Percentiles rank a stretch among this genome's conserved stretches.
Evolutionary conservation across 2,329 filamentous ascomycete genomes (phyloP).

Genomic region (Epicoccum sorghinum): DNA sequence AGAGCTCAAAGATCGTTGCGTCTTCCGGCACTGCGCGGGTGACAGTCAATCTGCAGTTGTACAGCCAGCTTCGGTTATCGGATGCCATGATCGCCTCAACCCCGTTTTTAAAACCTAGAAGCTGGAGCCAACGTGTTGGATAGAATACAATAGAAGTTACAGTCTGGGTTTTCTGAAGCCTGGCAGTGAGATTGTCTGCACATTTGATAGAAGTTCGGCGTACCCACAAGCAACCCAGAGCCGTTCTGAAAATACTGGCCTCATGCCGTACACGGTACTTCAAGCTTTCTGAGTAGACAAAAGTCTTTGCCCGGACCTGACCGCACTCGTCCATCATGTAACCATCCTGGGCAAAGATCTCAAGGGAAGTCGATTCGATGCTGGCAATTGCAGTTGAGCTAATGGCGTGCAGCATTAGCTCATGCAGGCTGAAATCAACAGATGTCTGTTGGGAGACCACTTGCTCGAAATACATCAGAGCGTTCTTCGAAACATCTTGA

Average conservation of each 20-base stretch:
- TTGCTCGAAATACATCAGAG: neutral
- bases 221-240: slow-evolving; percentile 14
- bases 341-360: slow-evolving; percentile 21
- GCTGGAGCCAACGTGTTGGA: slow-evolving; percentile 10
- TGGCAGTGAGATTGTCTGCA: neutral
- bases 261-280: slow-evolving; percentile 7
- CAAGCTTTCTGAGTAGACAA: slow-evolving; percentile 15
- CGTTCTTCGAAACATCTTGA: neutral
- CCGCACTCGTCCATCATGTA: slow-evolving; percentile 22
- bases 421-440: neutral
- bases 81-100: slow-evolving; percentile 18
- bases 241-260: slow-evolving; percentile 8
- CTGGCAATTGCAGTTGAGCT: slow-evolving; percentile 12
- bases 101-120: slow-evolving; percentile 10
- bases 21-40: slow-evolving; percentile 19
- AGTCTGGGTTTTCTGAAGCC: neutral
- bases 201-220: slow-evolving; percentile 6
- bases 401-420: slow-evolving; percentile 20
- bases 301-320: slow-evolving; percentile 14
- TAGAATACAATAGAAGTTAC: slow-evolving; percentile 15
- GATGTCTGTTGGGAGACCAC: neutral
- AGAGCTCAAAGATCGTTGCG: slow-evolving; percentile 20
- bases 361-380: slow-evolving; percentile 17
- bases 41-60: slow-evolving; percentile 16
- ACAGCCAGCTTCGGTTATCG: slow-evolving; percentile 13